Evolutionary conservation across 805 yeast species (phyloP), one percentile per base, ranked within the genome.

Genomic region (Candida rishiriensis): DNA sequence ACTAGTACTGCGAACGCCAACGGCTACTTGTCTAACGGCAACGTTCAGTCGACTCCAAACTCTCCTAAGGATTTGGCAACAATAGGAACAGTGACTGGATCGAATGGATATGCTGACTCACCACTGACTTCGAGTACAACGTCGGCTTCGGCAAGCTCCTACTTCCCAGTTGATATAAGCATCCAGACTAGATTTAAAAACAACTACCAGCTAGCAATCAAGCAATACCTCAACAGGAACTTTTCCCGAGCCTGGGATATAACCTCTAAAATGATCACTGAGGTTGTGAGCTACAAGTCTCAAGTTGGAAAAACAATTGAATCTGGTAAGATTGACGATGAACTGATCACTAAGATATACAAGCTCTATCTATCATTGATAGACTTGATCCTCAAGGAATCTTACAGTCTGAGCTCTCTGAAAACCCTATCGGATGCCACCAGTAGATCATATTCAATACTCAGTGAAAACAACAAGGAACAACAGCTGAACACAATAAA

Each of bases 141-240:
- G 26, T 7, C 26, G 26, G 7, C 26, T 21, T 36, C 46, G 34
- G 21, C 32, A 16, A 40, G 40, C 21, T 29, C 39, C 12, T 43
- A 41, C 29, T 39, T 46, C 36, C 34, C 42, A 3, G 52, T 48
- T 16, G 55, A 52, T 32, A 40, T 48, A 14, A 44, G 48, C 16
- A 18, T 29, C 7, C 51, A 53, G 17, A 46, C 48, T 3, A 50
- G 48, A 26, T 55, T 55, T 33, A 53, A 44, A 15, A 56, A 53
- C 39, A 52, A 53, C 32, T 71, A 63, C 50, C 70, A 70, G 42
- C 54, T 69, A 41, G 73, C 75, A 1, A 66, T 71, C 40, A 68
- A 66, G 46, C 66, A 64, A 47, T 71, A 71, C 47, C 49, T 71
- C 34, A 70, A 69, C 41, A 53, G 63, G 40, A 56, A 58, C 34